These are phyloP conservation scores for Hygrophoropsis aurantiaca DNA, from an alignment of 768 basidiomycete genomes.

Conservation along the genomic window DNA sequence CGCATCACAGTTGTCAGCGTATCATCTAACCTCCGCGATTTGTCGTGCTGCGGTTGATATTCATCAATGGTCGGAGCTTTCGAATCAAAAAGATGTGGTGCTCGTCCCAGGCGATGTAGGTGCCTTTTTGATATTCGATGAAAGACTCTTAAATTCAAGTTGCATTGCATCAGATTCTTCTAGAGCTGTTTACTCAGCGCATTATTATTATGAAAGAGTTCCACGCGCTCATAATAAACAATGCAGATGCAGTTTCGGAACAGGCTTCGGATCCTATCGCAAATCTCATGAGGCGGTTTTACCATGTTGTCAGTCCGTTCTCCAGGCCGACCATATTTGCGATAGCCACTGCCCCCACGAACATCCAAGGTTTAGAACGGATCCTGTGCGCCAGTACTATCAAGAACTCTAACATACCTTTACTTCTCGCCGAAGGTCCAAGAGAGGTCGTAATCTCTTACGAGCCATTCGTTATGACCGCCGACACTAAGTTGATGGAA, in stretches of 20 bases:
- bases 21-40: constrained; percentile 15
- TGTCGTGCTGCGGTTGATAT: constrained; percentile 12
- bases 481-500: constrained; percentile 44
- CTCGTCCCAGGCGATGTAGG: constrained; percentile 43
- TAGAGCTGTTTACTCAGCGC: constrained; percentile 37
- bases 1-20: too few relatives aligned
- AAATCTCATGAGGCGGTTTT: constrained; percentile 47
- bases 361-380: constrained; percentile 39
- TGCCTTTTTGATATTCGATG: too few relatives aligned
- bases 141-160: too few relatives aligned
- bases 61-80: constrained; percentile 18
- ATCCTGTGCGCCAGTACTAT: constrained; percentile 39
- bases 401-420: constrained; percentile 33
- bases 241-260: constrained; percentile 39
- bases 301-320: constrained; percentile 33
- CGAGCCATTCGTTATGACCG: constrained; percentile 33
- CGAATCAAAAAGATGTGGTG: constrained; percentile 38
- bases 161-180: constrained; percentile 39
- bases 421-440: constrained; percentile 39
- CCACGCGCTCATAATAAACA: constrained; percentile 42
- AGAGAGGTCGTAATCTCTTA: constrained; percentile 57
- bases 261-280: constrained; percentile 41
- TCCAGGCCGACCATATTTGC: constrained; percentile 46
- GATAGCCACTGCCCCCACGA: constrained; percentile 28
- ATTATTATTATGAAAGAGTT: constrained; percentile 43